Evolutionary conservation across 1,284 basidiomycete species (phyloP).

Genomic region (Fomitopsis palustris): DNA sequence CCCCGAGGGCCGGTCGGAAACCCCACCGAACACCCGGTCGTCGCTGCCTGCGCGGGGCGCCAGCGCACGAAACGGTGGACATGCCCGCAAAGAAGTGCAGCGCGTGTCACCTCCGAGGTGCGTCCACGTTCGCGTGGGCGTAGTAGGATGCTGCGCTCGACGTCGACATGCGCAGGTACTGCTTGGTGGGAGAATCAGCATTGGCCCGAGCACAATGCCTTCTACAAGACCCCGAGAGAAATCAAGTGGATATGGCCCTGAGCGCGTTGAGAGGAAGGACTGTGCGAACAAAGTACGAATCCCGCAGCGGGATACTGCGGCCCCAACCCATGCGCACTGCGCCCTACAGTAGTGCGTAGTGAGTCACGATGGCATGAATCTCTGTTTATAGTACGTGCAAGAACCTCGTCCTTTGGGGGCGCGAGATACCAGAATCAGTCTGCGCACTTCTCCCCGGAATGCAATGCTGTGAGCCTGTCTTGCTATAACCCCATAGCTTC

Average conservation of each 20-base stretch:
- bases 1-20: not conserved
- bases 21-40: not conserved
- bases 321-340: no score
- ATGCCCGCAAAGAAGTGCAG: not conserved
- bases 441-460: no score
- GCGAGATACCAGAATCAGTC: no score
- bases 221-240: not conserved
- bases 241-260: not conserved
- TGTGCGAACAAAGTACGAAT: no score
- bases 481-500: no score
- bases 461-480: no score
- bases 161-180: not conserved
- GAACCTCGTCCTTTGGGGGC: no score
- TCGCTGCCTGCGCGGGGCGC: not conserved
- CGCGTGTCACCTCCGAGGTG: not conserved
- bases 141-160: not conserved
- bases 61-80: not conserved
- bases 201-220: not conserved
- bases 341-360: no score
- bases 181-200: not conserved
- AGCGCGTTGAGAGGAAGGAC: no score
- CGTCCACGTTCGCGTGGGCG: not conserved
- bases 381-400: no score
- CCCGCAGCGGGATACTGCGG: no score
- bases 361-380: no score